Base-by-base conservation (phyloP, 148 eudicot genomes). In the Hydrangea macrophylla region DNA sequence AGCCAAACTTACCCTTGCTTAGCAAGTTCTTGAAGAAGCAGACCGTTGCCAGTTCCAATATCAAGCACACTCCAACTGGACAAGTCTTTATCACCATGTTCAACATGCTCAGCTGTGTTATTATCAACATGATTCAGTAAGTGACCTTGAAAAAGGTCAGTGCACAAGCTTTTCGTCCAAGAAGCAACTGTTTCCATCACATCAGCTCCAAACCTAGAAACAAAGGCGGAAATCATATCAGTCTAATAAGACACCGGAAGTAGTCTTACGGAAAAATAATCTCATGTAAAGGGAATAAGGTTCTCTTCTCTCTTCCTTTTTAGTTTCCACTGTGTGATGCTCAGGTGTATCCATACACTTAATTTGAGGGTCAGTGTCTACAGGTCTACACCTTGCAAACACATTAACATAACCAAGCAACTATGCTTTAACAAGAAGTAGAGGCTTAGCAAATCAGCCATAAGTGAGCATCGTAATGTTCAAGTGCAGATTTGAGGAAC, bases 41-140 rank as follows among this genome's bases (percentile, higher is more conserved):
- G 71, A 73, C 99, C 99, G 56, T 95, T 95, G 70, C 99, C 99
- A 64, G 99, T 95, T 30, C 99, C 99, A 72, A 95, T 75, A 70
- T 95, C 99, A 75, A 95, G 99, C 53, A 91, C 85, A 76, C 87
- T 89, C 97, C 99, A 94, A 61, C 75, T 60, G 28, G 86, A 78
- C 68, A 95, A 71, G 60, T 80, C 83, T 30, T 78, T 76, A 67
- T 73, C 86, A 76, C 72, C 65, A 66, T 82, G 80, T 31, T 75
- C 83, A 65, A n/a, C 74, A 60, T 79, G 71, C 40, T 76, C 83
- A 44, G 67, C 62, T 68, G 79, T 85, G 33, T 69, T 77, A 55
- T 61, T 78, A 60, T 74, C 81, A 63, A 33, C 76, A 68, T 84
- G 84, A 64, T 83, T 89, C 55, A 80, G 73, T 70, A 84, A 68